Base-by-base conservation (phyloP, 139 green algal genomes). In the Trebouxia sp. region DNA sequence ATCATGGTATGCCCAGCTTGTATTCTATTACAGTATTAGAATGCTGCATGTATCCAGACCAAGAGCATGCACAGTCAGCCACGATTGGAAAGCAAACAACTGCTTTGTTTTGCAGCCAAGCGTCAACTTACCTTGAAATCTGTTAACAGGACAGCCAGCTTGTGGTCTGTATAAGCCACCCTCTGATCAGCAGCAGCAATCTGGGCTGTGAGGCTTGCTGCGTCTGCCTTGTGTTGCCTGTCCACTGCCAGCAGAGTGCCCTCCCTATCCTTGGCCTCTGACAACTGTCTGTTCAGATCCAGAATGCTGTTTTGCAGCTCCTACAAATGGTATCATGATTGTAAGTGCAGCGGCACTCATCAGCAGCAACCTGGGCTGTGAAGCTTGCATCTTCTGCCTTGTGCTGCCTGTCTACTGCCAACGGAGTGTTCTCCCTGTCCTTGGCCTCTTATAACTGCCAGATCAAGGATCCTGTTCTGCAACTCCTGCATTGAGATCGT, bases 251-350 rank as follows among this genome's bases (percentile, higher is more conserved):
- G 43, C 69, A 79, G 50, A 6, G 76, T 83, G 22, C 39, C 74
- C 17, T 53, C 24, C 14, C 67, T 51, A 9, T 70, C 83, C 10
- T 75, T 76, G 11, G 80, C 80, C 22, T 86, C 69, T 12, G 72
- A 45, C 55, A 87, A 51, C 67, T 75, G 80, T 43, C 83, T 26
- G 55, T 37, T 74, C 47, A 81, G 81, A 32, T 87, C 83, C 79
- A 79, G 37, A 15, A 87, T 83, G n/a, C 55, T 78, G 78, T 87
- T 87, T 26, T 86, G 58, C 78, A 86, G 67, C 65, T 83, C 76
- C 82, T 82, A 66, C 38, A 81, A 8, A 35, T 17, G 4, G 48
- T n/a, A n/a, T n/a, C n/a, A n/a, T n/a, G n/a, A n/a, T 3, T 17
- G 4, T 28, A 6, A 58, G 50, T 58, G 4, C 50, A 58, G 50